Evolutionary conservation across 1,139 yeast species (phyloP).

Genomic region (Yamadazyma mexicana): DNA sequence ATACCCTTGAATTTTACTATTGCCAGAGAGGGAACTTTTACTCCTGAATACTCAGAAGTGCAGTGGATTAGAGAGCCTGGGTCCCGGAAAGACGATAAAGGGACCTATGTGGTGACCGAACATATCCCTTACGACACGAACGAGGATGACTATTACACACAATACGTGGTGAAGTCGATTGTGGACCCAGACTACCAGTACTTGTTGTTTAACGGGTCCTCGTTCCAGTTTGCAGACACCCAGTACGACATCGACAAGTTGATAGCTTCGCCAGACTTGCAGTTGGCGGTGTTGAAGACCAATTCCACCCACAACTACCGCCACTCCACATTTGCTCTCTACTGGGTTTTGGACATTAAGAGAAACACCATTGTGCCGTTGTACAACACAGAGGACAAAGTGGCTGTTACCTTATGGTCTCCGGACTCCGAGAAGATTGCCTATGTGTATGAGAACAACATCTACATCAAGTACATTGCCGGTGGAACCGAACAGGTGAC

Average conservation of each 20-base stretch:
- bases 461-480: constrained; percentile 40
- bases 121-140: constrained; percentile 5
- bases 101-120: constrained; percentile 51
- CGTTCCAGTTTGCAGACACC: constrained; percentile 37
- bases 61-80: constrained; percentile 67
- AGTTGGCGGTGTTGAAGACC: constrained; percentile 54
- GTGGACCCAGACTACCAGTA: constrained; percentile 47
- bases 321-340: constrained; percentile 67
- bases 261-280: constrained; percentile 64
- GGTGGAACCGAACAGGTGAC: constrained; percentile 38
- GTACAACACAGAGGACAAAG: constrained; percentile 19
- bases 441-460: constrained; percentile 63
- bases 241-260: constrained; percentile 52
- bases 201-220: constrained; percentile 49
- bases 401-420: constrained; percentile 70
- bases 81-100: constrained; percentile 45
- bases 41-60: constrained; percentile 48
- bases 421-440: constrained; percentile 69
- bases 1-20: constrained; percentile 30
- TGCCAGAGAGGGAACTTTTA: constrained; percentile 51
- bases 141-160: constrained; percentile 18
- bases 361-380: constrained; percentile 28
- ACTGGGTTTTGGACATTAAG: constrained; percentile 52
- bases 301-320: constrained; percentile 64
- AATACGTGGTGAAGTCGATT: constrained; percentile 49